Evolutionary conservation across 768 basidiomycete genomes (phyloP), one percentile per base, ranked within the genome.

Genomic region (Russula brevipes): DNA sequence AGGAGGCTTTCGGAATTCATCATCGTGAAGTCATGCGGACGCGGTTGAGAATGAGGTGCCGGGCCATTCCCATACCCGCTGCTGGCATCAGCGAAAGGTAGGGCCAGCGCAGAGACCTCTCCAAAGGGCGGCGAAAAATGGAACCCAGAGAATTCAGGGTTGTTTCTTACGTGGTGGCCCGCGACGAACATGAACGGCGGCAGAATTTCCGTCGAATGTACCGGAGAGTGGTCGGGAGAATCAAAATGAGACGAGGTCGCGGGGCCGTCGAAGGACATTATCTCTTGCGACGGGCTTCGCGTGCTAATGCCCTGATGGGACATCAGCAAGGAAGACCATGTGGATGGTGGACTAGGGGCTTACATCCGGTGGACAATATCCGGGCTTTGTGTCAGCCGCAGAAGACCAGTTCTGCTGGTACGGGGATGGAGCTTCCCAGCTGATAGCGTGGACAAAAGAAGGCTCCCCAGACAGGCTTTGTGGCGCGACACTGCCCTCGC

Each of bases 161-260:
- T 54, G 14, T 35, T 5, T 6, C 33, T 35, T 16, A 17, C 16
- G 36, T 42, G 10, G 47, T 59, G 57, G 36, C 52, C 31, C 6
- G 57, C 39, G 2, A 63, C 52, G 11, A 59, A 59, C 45, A 59
- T 59, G 17, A 63, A 63, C 7, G 62, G 62, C 19, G 57, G 46
- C 45, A 63, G 17, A 33, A 39, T 30, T 8, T 7, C 56, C 10
- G 57, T 54, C 39, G 39, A 39, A 7, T 4, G 45, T 42, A 36
- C 31, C 33, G 62, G 62, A 49, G 57, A 63, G 7, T 52, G 62
- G 47, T 63, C 62, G 10, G 62, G 52, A 9, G 62, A 59, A 54
- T 63, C 62, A 39, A 47, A 63, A 59, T 63, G 57, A 54, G 58
- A 36, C 39, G 62, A 36, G 11, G 39, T 1, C 46, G 57, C 19